A percentile compares a stretch with the other conserved stretches of the same genome.
These are phyloP conservation scores for Chaetomium fimeti DNA, from an alignment of 495 filamentous ascomycete species.

Conservation along the genomic window DNA sequence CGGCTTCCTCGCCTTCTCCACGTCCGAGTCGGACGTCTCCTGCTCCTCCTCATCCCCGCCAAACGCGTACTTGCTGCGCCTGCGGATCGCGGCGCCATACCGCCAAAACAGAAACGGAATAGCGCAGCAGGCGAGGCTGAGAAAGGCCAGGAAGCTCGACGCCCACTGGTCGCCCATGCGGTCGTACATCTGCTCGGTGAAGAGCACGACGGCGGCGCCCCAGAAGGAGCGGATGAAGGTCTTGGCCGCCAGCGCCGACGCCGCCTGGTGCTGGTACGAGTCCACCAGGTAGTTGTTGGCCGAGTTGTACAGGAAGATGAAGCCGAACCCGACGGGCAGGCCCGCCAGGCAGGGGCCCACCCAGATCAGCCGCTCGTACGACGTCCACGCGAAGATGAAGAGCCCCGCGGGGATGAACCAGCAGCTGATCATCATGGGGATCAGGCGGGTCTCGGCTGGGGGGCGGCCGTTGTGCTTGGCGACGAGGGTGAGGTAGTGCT, in stretches of 20 bases:
- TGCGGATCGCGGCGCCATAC: conserved; percentile 67
- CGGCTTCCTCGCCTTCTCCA: conserved; percentile 28
- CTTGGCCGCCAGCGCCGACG: conserved; percentile 80
- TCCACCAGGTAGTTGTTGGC: conserved; percentile 83
- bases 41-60: conserved; percentile 44
- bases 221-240: conserved; percentile 76
- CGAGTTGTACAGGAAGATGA: conserved; percentile 82
- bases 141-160: conserved; percentile 63
- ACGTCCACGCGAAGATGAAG: conserved; percentile 85
- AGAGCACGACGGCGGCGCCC: conserved; percentile 72
- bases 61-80: conserved; percentile 65
- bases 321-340: conserved; percentile 76
- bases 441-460: conserved; percentile 70
- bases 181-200: conserved; percentile 78
- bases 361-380: conserved; percentile 64
- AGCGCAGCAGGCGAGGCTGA: conserved; percentile 68
- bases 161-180: conserved; percentile 76
- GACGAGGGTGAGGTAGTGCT: conserved; percentile 65
- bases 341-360: conserved; percentile 70
- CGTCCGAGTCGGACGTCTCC: conserved; percentile 21
- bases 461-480: conserved; percentile 62
- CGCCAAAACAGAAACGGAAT: conserved; percentile 78
- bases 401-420: conserved; percentile 75
- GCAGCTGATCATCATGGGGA: conserved; percentile 83
- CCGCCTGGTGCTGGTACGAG: conserved; percentile 82